These are phyloP conservation scores for Haplographium delicatum DNA, from an alignment of 495 filamentous ascomycete species.

Conservation along the genomic window DNA sequence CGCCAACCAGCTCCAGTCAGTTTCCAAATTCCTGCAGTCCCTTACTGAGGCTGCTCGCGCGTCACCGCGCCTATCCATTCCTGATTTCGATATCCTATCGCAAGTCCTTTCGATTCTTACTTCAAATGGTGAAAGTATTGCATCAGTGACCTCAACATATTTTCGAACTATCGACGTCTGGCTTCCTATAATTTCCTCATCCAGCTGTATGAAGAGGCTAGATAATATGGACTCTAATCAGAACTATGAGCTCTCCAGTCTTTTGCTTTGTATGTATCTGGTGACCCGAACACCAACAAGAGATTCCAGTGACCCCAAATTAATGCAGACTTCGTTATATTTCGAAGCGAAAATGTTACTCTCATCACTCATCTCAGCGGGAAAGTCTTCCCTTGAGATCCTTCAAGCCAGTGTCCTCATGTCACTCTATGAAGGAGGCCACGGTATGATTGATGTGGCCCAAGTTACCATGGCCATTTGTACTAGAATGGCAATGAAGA, in stretches of 20 bases:
- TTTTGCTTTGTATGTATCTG: constrained; percentile 16
- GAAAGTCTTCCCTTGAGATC: constrained; percentile 25
- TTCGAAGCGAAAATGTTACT: constrained; percentile 9
- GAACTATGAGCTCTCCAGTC: constrained; percentile 5
- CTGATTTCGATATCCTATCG: constrained; percentile 1
- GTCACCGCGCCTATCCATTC: neutral
- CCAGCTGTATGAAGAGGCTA: neutral
- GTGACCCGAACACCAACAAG: constrained; percentile 1
- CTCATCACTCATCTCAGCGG: constrained; percentile 4
- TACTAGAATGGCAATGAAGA: constrained; percentile 24
- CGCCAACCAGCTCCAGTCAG: neutral
- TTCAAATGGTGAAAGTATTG: constrained; percentile 7
- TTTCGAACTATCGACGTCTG: constrained; percentile 18
- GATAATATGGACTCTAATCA: neutral
- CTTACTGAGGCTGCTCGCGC: neutral
- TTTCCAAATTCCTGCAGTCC: constrained; percentile 1
- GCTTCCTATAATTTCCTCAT: constrained; percentile 15
- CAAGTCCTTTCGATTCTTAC: constrained; percentile 12
- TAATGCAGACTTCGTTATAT: constrained; percentile 10
- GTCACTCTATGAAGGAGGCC: constrained; percentile 22
- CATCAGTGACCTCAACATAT: constrained; percentile 4
- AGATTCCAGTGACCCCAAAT: neutral
- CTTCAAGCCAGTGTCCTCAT: constrained; percentile 30
- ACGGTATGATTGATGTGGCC: constrained; percentile 26
- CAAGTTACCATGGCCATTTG: constrained; percentile 31